Conservation (phyloP, 345 rosid species). For the Erucastrum elatum region DNA sequence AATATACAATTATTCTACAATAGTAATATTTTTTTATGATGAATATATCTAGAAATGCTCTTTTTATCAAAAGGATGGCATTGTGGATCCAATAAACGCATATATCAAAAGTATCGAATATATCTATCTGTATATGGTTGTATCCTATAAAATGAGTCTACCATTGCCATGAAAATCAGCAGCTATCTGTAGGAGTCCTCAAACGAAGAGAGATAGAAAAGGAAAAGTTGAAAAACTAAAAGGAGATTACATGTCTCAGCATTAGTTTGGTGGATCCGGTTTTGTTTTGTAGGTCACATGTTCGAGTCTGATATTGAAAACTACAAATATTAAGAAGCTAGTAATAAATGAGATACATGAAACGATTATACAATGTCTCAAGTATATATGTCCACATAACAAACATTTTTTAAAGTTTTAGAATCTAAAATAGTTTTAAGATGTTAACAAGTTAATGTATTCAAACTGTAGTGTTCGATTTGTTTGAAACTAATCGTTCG, state of each 20-base stretch:
- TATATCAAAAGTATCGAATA: not conserved
- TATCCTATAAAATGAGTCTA: constrained; percentile 5
- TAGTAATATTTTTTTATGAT: not conserved
- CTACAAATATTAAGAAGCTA: not conserved
- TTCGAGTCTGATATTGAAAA: constrained; percentile 15
- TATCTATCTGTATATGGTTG: not conserved
- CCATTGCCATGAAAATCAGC: constrained; percentile 60
- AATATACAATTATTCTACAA: not conserved
- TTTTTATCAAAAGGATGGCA: not conserved
- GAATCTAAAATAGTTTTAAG: not conserved
- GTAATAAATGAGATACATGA: not conserved
- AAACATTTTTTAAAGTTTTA: not conserved
- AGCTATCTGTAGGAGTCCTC: constrained; percentile 37
- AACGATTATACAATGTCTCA: not conserved
- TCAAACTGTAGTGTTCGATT: not conserved
- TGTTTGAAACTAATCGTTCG: not conserved
- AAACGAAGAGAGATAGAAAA: constrained; percentile 42
- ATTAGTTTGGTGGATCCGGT: constrained; percentile 26
- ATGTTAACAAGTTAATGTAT: not conserved
- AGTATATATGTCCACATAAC: not conserved
- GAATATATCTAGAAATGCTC: not conserved
- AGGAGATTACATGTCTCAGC: not conserved
- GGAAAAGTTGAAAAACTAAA: constrained; percentile 19
- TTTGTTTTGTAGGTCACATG: constrained; percentile 5
- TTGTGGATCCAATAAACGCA: not conserved